phyloP scores from a whole-genome alignment of 208 protist species.

The Acanthamoeba healyi region DNA sequence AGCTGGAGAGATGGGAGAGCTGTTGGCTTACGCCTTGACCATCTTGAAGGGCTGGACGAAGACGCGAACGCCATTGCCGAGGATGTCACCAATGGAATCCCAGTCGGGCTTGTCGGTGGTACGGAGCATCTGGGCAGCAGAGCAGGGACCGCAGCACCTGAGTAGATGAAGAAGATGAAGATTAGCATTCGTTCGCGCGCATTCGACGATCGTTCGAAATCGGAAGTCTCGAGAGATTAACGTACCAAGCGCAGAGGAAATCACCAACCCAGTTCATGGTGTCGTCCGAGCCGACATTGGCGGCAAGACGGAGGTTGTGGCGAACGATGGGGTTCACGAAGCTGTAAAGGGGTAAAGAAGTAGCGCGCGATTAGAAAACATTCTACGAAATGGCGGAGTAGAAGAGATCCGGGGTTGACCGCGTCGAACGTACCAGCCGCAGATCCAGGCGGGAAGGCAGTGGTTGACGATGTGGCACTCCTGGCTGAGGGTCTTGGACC shows the following conservation, averaged over 20 bases:
- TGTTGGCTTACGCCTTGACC: slow-evolving; percentile 67
- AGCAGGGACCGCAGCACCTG: slow-evolving; percentile 55
- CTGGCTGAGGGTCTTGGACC: slow-evolving; percentile 47
- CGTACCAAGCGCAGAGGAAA: slow-evolving; percentile 56
- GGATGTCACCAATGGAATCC: slow-evolving; percentile 15
- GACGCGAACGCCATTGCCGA: slow-evolving; percentile 38
- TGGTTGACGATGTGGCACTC: slow-evolving; percentile 65
- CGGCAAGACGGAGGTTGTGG: slow-evolving; percentile 64
- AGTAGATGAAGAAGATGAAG: neutral
- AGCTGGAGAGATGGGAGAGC: neutral
- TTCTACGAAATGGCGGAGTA: neutral
- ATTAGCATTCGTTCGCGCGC: neutral
- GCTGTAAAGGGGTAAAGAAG: neutral
- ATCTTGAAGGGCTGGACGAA: slow-evolving; percentile 50
- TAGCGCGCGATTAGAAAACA: neutral
- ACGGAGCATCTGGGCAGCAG: slow-evolving; percentile 53
- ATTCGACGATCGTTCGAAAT: neutral
- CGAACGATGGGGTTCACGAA: slow-evolving; percentile 2
- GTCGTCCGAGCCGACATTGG: slow-evolving; percentile 43
- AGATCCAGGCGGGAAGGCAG: slow-evolving; percentile 40
- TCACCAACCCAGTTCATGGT: slow-evolving; percentile 60
- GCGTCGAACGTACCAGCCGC: neutral
- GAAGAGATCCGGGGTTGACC: neutral
- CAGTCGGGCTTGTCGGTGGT: slow-evolving; percentile 65
- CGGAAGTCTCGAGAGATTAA: neutral